Evolutionary conservation across 2,329 filamentous ascomycete species (phyloP).

Genomic region (Microsporum canis): DNA sequence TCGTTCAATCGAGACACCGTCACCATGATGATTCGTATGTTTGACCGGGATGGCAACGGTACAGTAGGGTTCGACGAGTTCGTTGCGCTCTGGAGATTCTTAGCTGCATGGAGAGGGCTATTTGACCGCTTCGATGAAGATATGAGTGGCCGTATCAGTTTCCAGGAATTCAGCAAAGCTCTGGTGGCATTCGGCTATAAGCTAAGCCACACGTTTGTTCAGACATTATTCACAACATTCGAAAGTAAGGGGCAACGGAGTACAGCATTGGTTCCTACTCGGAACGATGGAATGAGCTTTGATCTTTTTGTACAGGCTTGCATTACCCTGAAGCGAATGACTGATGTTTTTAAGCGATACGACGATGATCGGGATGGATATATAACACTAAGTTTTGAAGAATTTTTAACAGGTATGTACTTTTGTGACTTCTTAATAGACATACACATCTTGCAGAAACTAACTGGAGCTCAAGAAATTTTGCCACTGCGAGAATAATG

Average conservation of each 20-base stretch:
- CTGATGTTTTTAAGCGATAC: slow-evolving; percentile 97
- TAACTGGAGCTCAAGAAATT: slow-evolving; percentile 6
- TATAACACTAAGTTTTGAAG: slow-evolving; percentile 71
- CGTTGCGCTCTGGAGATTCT: slow-evolving; percentile 89
- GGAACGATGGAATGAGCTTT: slow-evolving; percentile 67
- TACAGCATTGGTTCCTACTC: slow-evolving; percentile 23
- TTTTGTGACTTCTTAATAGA: no score
- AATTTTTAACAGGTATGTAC: slow-evolving; percentile 55
- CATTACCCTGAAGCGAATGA: slow-evolving; percentile 95
- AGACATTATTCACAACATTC: slow-evolving; percentile 76
- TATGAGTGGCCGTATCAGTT: slow-evolving; percentile 71
- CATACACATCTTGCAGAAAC: not conserved
- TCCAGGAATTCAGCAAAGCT: slow-evolving; percentile 79
- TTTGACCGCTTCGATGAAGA: slow-evolving; percentile 95
- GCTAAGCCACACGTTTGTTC: slow-evolving; percentile 70
- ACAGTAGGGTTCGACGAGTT: slow-evolving; percentile 94
- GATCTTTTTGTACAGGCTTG: slow-evolving; percentile 97
- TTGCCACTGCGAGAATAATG: slow-evolving; percentile 12
- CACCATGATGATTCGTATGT: slow-evolving; percentile 99
- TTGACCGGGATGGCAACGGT: slow-evolving; percentile 80
- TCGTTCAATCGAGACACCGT: slow-evolving; percentile 90
- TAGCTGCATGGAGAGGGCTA: slow-evolving; percentile 83
- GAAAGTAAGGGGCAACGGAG: slow-evolving; percentile 47
- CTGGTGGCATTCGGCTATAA: slow-evolving; percentile 89
- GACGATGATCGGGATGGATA: slow-evolving; percentile 94